A percentile compares a stretch with the other conserved stretches of the same genome.
phyloP scores from a whole-genome alignment of 2,329 filamentous ascomycete species.

The Elsinoe fawcettii region DNA sequence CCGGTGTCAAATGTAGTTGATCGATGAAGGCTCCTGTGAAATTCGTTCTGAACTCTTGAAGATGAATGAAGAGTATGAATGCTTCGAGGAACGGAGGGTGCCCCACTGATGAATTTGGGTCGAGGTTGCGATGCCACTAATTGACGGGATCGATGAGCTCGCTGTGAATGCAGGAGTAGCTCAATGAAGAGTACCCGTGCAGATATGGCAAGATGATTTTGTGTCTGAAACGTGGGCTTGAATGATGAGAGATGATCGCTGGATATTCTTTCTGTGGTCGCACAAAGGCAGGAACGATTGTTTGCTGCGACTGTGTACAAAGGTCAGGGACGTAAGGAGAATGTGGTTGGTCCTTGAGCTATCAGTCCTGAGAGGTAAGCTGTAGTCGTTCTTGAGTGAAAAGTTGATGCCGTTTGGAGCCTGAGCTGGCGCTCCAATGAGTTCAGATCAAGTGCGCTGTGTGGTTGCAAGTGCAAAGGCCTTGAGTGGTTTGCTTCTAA shows the following conservation, averaged over 20 bases:
- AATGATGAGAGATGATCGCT: background rate
- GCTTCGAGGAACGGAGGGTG: too few relatives aligned
- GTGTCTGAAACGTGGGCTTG: background rate
- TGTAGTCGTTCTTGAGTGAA: background rate
- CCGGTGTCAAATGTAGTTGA: too few relatives aligned
- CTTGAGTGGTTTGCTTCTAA: background rate
- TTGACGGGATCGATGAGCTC: background rate
- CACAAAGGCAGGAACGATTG: background rate
- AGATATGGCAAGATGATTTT: background rate
- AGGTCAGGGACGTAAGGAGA: conserved; percentile 4
- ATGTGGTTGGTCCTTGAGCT: background rate
- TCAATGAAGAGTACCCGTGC: background rate
- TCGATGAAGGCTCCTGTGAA: too few relatives aligned
- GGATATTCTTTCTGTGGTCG: background rate
- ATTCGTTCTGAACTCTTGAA: too few relatives aligned
- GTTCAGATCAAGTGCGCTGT: background rate
- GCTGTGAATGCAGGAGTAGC: background rate
- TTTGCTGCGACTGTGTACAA: conserved; percentile 12
- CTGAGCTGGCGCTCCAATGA: background rate
- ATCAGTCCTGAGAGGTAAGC: background rate
- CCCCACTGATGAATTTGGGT: too few relatives aligned
- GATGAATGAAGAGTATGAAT: too few relatives aligned
- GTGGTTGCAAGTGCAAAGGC: background rate
- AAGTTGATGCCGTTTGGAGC: background rate
- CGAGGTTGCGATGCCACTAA: too few relatives aligned